These are phyloP conservation scores for Ceriops zippeliana DNA, from an alignment of 345 rosid genomes.

Conservation along the genomic window DNA sequence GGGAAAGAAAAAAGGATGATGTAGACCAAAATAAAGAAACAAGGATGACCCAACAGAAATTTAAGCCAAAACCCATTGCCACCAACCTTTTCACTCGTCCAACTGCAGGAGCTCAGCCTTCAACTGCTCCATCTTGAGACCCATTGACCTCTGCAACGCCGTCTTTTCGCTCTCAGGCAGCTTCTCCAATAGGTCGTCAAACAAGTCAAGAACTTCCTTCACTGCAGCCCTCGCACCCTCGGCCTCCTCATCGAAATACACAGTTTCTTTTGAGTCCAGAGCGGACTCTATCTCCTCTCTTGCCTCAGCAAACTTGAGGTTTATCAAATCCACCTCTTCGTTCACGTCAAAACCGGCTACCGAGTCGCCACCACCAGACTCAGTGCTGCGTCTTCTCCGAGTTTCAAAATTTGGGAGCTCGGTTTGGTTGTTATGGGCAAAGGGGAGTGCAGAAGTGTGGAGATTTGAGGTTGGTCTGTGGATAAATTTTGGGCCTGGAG, in stretches of 20 bases:
- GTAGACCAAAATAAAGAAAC: neutral
- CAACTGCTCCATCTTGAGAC: conserved; percentile 92
- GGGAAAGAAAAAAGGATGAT: neutral
- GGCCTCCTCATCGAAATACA: conserved; percentile 89
- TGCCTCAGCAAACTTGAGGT: conserved; percentile 95
- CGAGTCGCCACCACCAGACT: conserved; percentile 25
- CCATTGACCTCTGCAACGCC: conserved; percentile 82
- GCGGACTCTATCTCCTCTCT: conserved; percentile 98
- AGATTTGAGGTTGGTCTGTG: conserved; percentile 12
- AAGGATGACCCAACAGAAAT: neutral
- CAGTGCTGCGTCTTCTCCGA: conserved; percentile 35
- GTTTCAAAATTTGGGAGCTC: neutral
- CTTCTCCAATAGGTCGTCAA: conserved; percentile 52
- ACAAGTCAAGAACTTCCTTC: conserved; percentile 63
- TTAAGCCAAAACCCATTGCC: neutral
- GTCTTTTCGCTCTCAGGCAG: conserved; percentile 56
- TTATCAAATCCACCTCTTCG: conserved; percentile 72
- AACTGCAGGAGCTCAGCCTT: conserved; percentile 86
- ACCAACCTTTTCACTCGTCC: conserved; percentile 53
- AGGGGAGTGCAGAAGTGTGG: neutral
- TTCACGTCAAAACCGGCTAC: conserved; percentile 44
- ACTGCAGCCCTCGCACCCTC: conserved; percentile 81
- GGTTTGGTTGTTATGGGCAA: conserved; percentile 8
- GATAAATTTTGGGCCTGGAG: conserved; percentile 12
- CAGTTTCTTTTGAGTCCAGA: conserved; percentile 92